Conservation (phyloP, 768 basidiomycete species). For the Mycena pura region DNA sequence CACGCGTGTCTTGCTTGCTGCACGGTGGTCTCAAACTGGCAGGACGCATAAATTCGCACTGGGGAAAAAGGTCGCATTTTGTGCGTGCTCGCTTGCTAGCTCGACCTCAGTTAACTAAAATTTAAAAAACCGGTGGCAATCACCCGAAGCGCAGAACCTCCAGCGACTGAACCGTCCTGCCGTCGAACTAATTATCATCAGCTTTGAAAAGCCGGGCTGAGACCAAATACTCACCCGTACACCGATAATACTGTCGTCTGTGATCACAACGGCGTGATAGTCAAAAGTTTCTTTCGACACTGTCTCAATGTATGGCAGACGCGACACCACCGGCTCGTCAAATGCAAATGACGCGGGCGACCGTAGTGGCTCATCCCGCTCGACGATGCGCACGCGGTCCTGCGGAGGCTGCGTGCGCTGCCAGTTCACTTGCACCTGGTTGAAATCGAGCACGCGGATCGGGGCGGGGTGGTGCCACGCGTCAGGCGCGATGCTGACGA, state of each 20-base stretch:
- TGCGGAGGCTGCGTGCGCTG: background rate
- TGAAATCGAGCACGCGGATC: background rate
- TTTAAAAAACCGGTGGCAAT: too few species aligned
- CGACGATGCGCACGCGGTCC: background rate
- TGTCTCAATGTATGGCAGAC: constrained; percentile 10
- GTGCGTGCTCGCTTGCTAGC: too few species aligned
- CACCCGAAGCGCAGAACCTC: constrained; percentile 9
- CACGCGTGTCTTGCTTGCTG: too few species aligned
- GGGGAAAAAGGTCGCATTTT: too few species aligned
- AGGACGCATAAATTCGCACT: too few species aligned
- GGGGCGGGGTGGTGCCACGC: background rate
- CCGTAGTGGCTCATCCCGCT: too few species aligned
- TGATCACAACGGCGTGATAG: constrained; percentile 15
- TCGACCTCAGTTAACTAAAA: too few species aligned
- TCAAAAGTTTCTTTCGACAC: constrained; percentile 5
- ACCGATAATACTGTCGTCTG: constrained; percentile 19
- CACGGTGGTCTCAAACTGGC: too few species aligned
- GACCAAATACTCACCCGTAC: constrained; percentile 2
- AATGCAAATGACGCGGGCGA: too few species aligned
- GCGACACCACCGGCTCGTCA: background rate
- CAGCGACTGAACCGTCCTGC: background rate
- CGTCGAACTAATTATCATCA: too few species aligned
- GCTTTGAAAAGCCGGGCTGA: too few species aligned
- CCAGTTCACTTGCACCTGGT: background rate
- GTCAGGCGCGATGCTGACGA: background rate